Percentiles rank a stretch among this genome's conserved stretches.
phyloP scores from a whole-genome alignment of 2,329 filamentous ascomycete genomes.

The Beauveria bassiana region DNA sequence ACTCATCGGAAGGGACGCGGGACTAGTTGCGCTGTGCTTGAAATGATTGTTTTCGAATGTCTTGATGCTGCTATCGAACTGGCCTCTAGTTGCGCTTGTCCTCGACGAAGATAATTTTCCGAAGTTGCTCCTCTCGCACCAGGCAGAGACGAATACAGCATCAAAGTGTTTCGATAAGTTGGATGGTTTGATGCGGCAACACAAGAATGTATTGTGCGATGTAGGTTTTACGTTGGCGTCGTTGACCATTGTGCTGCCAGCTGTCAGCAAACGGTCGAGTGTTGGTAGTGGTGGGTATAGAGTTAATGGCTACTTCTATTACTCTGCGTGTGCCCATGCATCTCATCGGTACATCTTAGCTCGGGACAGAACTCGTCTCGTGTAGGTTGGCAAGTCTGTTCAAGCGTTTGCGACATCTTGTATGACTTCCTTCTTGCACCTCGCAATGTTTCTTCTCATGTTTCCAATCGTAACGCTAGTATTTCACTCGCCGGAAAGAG shows the following conservation, averaged over 20 bases:
- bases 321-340: neutral
- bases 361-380: neutral
- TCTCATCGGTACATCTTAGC: neutral
- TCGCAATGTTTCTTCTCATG: neutral
- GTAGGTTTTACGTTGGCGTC: neutral
- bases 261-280: neutral
- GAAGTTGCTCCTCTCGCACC: constrained; percentile 47
- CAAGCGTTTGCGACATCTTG: neutral
- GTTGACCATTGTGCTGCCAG: neutral
- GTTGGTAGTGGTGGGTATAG: neutral
- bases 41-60: neutral
- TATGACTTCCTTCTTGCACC: neutral
- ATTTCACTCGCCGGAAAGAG: neutral
- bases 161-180: too few species aligned
- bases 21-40: neutral
- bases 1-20: neutral
- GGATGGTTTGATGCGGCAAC: neutral
- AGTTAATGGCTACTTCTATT: neutral
- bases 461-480: neutral
- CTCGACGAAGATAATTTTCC: constrained; percentile 74
- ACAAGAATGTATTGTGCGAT: neutral
- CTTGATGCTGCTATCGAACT: constrained; percentile 4
- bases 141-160: neutral
- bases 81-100: constrained; percentile 61
- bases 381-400: neutral